Conservation (phyloP, 2,329 filamentous ascomycete genomes). For the Cryphonectria carpinicola region DNA sequence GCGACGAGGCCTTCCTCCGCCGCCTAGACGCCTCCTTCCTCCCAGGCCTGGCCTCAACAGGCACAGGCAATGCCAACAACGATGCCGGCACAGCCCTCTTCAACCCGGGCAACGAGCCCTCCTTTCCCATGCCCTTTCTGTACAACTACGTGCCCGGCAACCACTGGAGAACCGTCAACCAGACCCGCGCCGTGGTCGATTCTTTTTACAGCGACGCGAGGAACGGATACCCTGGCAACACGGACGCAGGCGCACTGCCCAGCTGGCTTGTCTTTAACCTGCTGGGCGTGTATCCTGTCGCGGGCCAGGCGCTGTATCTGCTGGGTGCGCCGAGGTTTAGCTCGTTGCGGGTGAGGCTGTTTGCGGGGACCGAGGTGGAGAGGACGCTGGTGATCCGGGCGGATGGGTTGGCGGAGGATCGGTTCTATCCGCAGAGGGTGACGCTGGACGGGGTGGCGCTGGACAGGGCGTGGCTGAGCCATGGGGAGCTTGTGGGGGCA, state of each 20-base stretch:
- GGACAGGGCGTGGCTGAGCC: conserved; percentile 20
- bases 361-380: conserved; percentile 11
- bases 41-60: conserved; percentile 2
- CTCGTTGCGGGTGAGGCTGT: conserved; percentile 11
- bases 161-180: conserved; percentile 43
- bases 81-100: conserved; percentile 19
- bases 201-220: conserved; percentile 45
- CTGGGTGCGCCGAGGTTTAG: conserved; percentile 50
- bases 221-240: conserved; percentile 49
- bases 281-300: conserved; percentile 51
- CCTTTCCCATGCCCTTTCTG: conserved; percentile 52
- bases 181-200: conserved; percentile 42
- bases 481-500: conserved; percentile 15
- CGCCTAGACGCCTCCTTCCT: conserved; percentile 23
- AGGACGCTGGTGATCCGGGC: conserved; percentile 15
- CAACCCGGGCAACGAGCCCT: conserved; percentile 25
- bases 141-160: conserved; percentile 52
- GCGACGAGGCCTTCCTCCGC: conserved; percentile 21
- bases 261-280: conserved; percentile 56
- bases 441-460: conserved; percentile 11
- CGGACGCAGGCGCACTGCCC: conserved; percentile 51
- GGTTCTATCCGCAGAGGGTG: conserved; percentile 19
- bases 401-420: conserved; percentile 12
- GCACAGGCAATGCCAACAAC: conserved; percentile 19
- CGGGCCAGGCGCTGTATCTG: conserved; percentile 52